A percentile compares a stretch with the other conserved stretches of the same genome.
Conservation (phyloP, 106 monocot species). For the Xerophyta viscosa region DNA sequence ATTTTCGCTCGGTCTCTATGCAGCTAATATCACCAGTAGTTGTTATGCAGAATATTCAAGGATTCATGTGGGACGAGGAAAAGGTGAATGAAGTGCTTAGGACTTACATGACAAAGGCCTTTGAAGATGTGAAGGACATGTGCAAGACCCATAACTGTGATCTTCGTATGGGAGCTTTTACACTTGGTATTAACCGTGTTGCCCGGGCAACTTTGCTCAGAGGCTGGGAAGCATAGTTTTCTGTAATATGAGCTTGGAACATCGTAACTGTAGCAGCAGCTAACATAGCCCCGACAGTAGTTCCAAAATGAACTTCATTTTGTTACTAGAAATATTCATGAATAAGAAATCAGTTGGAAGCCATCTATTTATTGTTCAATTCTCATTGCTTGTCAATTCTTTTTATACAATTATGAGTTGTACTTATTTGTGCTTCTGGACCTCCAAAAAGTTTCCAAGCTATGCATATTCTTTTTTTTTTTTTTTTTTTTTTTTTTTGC, state of each 20-base stretch:
- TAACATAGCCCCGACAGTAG: no score
- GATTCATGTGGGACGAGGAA: constrained; percentile 93
- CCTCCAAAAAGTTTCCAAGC: no score
- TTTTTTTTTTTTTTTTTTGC: no score
- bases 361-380: no score
- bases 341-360: no score
- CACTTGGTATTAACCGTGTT: constrained; percentile 84
- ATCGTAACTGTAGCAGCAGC: no score
- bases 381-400: no score
- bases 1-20: no score
- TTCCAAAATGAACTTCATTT: background rate
- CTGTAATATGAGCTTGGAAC: background rate
- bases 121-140: constrained; percentile 79
- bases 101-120: constrained; percentile 68
- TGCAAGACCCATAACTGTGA: constrained; percentile 75
- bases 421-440: no score
- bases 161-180: constrained; percentile 95
- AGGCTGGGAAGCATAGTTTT: constrained; percentile 70
- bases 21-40: constrained; percentile 70
- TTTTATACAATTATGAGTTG: no score
- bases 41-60: constrained; percentile 73
- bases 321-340: no score
- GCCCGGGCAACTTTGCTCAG: constrained; percentile 85
- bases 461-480: no score
- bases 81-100: constrained; percentile 87